Base-by-base conservation (phyloP, 805 yeast species). In the Yarrowia deformans region DNA sequence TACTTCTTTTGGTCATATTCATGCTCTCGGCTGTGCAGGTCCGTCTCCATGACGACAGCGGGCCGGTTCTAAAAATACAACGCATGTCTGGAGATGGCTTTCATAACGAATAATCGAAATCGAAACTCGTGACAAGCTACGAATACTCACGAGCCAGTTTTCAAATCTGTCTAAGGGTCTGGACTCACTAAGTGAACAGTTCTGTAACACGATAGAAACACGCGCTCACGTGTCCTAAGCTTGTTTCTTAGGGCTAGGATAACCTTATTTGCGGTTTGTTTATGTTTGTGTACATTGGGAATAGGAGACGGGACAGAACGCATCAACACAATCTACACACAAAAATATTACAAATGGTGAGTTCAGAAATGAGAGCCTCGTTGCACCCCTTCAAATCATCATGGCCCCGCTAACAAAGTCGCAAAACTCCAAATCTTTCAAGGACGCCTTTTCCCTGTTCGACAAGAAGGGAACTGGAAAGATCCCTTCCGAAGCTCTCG, bases 381-480 rank as follows among this genome's bases (percentile, higher is more conserved):
- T 42, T 32, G 66, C 52, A n/a, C 46, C 32, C 46, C 14, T 34
- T 14, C 64, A n/a, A 43, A 34, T 13, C 18, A 45, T 16, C 66
- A 60, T 60, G 66, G 66, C 66, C 32, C 61, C 61, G 34, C 68
- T 63, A 63, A 63, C 68, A 63, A 63, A 63, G 68, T 63, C 68
- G 55, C 68, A 63, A 63, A 63, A 40, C 56, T 63, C 79, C 55
- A 84, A 84, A 74, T 81, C 85, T 34, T 81, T 84, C 82, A 92
- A 91, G 81, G 98, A 95, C 84, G 97, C 98, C 32, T 95, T 95
- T 80, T 95, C 98, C 13, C 87, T 95, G 56, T 95, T 94, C 77
- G 99, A 95, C 82, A 93, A 93, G 81, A 91, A 93, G 77, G 98
- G 97, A 37, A 91, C 94, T 46, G 99, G 98, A 18, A 85, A 88